phyloP scores from a whole-genome alignment of 306 rosid species.

The Dryas octopetala region DNA sequence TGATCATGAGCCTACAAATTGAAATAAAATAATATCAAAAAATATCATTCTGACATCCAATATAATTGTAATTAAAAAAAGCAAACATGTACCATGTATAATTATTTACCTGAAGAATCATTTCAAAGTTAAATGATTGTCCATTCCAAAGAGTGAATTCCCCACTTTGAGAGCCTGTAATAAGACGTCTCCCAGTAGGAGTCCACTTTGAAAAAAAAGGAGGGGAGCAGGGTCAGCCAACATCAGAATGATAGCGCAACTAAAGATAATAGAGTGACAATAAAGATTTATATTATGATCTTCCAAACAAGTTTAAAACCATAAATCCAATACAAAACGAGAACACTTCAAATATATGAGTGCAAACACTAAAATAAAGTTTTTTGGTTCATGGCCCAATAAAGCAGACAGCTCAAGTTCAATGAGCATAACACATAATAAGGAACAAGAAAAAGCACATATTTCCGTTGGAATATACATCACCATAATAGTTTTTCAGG shows the following conservation, averaged over 20 bases:
- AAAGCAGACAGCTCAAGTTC: not conserved
- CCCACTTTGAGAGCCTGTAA: conserved; percentile 97
- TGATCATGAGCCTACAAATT: conserved; percentile 89
- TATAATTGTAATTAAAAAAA: not conserved
- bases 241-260: conserved; percentile 30
- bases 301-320: not conserved
- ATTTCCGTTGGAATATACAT: too few relatives aligned
- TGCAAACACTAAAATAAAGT: not conserved
- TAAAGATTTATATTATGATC: not conserved
- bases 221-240: conserved; percentile 22
- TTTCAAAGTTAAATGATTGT: conserved; percentile 95
- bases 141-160: conserved; percentile 99
- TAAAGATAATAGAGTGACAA: conserved; percentile 25
- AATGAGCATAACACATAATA: not conserved
- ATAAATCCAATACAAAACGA: not conserved
- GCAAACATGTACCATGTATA: not conserved
- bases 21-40: conserved; percentile 14
- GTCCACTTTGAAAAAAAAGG: conserved; percentile 65
- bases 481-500: too few relatives aligned
- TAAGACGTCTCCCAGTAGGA: conserved; percentile 97
- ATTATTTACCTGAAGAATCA: conserved; percentile 90
- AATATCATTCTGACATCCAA: conserved; percentile 15
- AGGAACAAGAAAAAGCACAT: too few relatives aligned
- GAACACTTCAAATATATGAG: not conserved
- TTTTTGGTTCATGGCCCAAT: not conserved